Percentiles rank a stretch among this genome's conserved stretches.
Conservation (phyloP, 2,329 filamentous ascomycete species). For the Cladorrhinum sp. region DNA sequence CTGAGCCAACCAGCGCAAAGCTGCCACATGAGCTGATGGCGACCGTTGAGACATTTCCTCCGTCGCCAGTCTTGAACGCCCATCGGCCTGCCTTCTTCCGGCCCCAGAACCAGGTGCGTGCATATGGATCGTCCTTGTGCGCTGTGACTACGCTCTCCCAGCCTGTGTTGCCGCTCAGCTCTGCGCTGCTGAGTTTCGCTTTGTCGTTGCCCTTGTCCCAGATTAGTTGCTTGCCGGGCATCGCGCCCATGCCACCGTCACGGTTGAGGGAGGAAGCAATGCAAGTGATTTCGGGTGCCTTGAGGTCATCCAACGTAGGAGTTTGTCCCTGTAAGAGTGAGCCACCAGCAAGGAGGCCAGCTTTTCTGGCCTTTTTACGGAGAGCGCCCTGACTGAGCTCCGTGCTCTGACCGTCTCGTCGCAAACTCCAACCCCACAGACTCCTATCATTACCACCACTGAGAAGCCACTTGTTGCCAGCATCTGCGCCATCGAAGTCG, state of each 20-base stretch:
- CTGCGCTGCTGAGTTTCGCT: slow-evolving; percentile 62
- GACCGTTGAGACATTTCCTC: slow-evolving; percentile 78
- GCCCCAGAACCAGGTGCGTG: slow-evolving; percentile 97
- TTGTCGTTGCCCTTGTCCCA: slow-evolving; percentile 76
- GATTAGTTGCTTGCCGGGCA: slow-evolving; percentile 72
- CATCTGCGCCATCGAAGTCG: slow-evolving; percentile 84
- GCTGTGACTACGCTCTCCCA: slow-evolving; percentile 98
- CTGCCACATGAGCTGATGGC: slow-evolving; percentile 89
- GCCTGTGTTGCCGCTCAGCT: slow-evolving; percentile 74
- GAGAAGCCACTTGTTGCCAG: slow-evolving; percentile 87
- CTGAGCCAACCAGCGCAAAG: slow-evolving; percentile 86
- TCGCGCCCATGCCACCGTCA: slow-evolving; percentile 86
- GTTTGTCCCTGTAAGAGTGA: slow-evolving; percentile 58
- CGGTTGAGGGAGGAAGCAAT: slow-evolving; percentile 90
- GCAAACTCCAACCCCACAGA: slow-evolving; percentile 93
- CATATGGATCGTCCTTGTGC: slow-evolving; percentile 78
- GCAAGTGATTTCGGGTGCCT: slow-evolving; percentile 86
- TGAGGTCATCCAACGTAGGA: slow-evolving; percentile 69
- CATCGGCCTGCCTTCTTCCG: slow-evolving; percentile 89
- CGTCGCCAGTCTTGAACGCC: slow-evolving; percentile 85
- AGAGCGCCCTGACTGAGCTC: slow-evolving; percentile 91
- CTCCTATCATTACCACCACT: slow-evolving; percentile 87
- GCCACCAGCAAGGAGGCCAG: slow-evolving; percentile 63
- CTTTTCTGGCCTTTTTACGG: slow-evolving; percentile 84
- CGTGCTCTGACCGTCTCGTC: slow-evolving; percentile 87